These are phyloP conservation scores for Termitomyces sp. DNA, from an alignment of 768 basidiomycete genomes.

Conservation along the genomic window DNA sequence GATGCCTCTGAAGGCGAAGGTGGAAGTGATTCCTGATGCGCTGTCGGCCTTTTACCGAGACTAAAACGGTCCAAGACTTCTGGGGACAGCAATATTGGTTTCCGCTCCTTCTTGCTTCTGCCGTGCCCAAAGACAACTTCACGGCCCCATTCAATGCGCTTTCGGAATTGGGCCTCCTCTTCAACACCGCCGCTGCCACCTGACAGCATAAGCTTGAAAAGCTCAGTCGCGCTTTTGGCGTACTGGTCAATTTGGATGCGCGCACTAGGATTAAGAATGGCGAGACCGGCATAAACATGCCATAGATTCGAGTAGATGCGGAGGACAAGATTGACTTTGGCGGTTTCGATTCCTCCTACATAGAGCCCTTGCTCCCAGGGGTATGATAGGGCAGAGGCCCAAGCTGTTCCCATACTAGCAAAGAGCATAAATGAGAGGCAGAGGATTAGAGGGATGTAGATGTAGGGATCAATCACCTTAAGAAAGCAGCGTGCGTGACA, in stretches of 20 bases:
- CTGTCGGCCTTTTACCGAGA: conserved; percentile 46
- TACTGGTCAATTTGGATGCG: conserved; percentile 88
- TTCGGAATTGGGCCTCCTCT: conserved; percentile 48
- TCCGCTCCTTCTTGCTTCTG: conserved; percentile 29
- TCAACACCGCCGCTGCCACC: conserved; percentile 37
- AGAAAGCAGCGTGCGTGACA: conserved; percentile 95
- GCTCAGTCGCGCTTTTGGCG: conserved; percentile 76
- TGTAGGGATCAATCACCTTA: conserved; percentile 54
- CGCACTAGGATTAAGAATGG: conserved; percentile 93
- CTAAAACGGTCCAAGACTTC: conserved; percentile 88
- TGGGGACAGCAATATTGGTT: conserved; percentile 80
- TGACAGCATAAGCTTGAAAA: conserved; percentile 94
- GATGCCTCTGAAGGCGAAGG: conserved; percentile 37
- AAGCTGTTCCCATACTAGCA: conserved; percentile 94
- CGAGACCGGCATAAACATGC: conserved; percentile 99
- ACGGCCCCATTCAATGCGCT: conserved; percentile 71
- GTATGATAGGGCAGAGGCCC: conserved; percentile 73
- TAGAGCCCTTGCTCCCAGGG: conserved; percentile 97
- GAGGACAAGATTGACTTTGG: conserved; percentile 94
- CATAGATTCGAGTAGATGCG: conserved; percentile 97
- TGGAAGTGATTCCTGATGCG: conserved; percentile 11
- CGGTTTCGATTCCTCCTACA: conserved; percentile 95
- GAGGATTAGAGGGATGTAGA: background rate
- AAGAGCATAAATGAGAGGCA: background rate
- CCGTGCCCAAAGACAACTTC: conserved; percentile 69